phyloP scores from a whole-genome alignment of 208 protist species.

The Wallacemonas sp. region DNA sequence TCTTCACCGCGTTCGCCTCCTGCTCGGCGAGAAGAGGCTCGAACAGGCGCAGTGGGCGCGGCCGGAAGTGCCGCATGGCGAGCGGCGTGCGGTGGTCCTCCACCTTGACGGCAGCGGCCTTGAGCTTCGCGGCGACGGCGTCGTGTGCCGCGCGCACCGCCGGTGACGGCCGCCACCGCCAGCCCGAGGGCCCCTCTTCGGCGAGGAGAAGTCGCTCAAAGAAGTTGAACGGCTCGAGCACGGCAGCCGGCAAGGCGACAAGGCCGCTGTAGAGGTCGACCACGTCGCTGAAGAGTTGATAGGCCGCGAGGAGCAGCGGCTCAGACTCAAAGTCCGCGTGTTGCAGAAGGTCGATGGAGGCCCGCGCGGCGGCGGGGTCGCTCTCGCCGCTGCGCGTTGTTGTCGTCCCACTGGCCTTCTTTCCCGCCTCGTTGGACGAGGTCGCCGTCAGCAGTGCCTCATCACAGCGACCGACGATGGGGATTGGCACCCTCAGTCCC shows the following conservation, averaged over 20 bases:
- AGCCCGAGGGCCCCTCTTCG: background rate
- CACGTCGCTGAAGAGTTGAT: constrained; percentile 48
- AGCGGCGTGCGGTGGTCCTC: constrained; percentile 61
- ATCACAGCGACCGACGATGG: constrained; percentile 52
- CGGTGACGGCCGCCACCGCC: constrained; percentile 30
- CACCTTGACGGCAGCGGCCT: constrained; percentile 12
- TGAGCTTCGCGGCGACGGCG: constrained; percentile 29
- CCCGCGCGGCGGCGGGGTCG: background rate
- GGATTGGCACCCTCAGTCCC: constrained; percentile 52
- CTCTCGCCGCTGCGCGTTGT: too few species aligned
- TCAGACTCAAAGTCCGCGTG: constrained; percentile 18
- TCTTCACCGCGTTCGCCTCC: constrained; percentile 52
- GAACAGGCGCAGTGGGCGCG: constrained; percentile 79
- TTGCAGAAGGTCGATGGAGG: constrained; percentile 32
- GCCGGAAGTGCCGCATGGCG: constrained; percentile 83
- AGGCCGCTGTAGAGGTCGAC: constrained; percentile 39
- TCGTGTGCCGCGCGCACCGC: constrained; percentile 48
- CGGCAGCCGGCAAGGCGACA: constrained; percentile 56
- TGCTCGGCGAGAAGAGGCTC: constrained; percentile 72
- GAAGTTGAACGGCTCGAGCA: constrained; percentile 39
- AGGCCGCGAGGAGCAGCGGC: constrained; percentile 55
- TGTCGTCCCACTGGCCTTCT: background rate
- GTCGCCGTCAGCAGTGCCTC: constrained; percentile 22
- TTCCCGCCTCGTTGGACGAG: background rate
- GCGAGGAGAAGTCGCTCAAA: constrained; percentile 38